These are phyloP conservation scores for Ustilago cynodontis DNA, from an alignment of 1,284 basidiomycete species.

Conservation along the genomic window DNA sequence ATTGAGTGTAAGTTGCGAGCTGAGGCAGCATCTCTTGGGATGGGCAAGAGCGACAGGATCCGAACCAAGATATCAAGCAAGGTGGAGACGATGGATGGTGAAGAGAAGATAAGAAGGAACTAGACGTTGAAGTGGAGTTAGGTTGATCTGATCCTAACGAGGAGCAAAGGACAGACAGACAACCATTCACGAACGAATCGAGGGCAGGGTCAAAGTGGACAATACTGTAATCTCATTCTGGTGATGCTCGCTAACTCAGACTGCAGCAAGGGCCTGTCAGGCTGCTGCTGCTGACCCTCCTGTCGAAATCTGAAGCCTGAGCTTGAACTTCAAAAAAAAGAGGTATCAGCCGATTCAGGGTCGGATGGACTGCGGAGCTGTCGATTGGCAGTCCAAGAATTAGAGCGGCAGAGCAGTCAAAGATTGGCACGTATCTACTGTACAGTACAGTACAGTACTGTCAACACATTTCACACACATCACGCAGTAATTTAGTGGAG, in stretches of 20 bases:
- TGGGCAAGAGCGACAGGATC: neutral
- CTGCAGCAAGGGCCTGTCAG: neutral
- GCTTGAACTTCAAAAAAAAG: neutral
- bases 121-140: neutral
- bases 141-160: neutral
- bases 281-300: slow-evolving; percentile 3
- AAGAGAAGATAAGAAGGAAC: neutral
- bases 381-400: neutral
- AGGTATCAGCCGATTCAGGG: slow-evolving; percentile 2
- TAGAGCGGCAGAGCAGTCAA: slow-evolving; percentile 1
- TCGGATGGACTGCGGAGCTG: slow-evolving; percentile 5
- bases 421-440: neutral
- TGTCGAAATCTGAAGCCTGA: neutral
- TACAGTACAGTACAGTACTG: no score
- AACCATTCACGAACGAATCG: neutral
- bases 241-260: no score
- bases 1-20: neutral
- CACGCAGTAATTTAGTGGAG: no score
- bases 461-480: no score
- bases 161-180: neutral
- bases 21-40: neutral
- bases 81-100: neutral
- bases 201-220: neutral
- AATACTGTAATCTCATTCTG: neutral
- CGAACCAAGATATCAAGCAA: neutral